Evolutionary conservation across 345 rosid genomes (phyloP), one percentile per base, ranked within the genome.

Genomic region (Arabis alpina): DNA sequence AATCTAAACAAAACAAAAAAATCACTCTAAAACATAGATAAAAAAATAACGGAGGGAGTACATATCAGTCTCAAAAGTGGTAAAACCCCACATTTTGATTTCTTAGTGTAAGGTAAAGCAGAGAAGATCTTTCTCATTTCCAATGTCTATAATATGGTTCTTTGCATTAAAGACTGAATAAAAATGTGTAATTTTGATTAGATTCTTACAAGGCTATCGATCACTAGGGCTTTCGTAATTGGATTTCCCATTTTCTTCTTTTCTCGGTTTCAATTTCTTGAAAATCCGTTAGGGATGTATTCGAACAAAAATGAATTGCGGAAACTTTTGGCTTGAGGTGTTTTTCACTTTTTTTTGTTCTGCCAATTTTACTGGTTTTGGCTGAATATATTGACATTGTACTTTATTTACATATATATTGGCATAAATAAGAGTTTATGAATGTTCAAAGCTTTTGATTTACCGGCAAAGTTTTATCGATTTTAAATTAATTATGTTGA

Each of bases 211-310:
- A 89, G 95, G 83, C 80, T 80, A 79, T 82, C 90, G 25, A 74
- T 87, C 59, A 80, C 83, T 0, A 79, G 81, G 82, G 94, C 91
- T 5, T 87, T 85, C 66, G 76, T 82, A 80, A 80, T 91, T 16
- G 92, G 88, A 10, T 85, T 91, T 42, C 39, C 19, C 49, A 5
- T 12, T 0, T 27, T 11, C 32, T 28, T 28, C 32, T 28, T 28
- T 24, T 25, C 25, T 11, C 5, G 27, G 25, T 15, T 39, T 57
- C 27, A 45, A 3, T 34, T 57, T 57, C 2, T 4, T 39, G 34
- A 19, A 59, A 11, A 24, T 42, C 10, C 39, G 30, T 66, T 42
- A 49, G 73, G 71, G 69, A 70, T 79, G 65, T 70, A 77, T 54
- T 44, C 54, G 52, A 54, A 16, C 52, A 42, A 48, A 70, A 30